Base-by-base conservation (phyloP, 108 stramenopile species). In the Bacterosira constricta region DNA sequence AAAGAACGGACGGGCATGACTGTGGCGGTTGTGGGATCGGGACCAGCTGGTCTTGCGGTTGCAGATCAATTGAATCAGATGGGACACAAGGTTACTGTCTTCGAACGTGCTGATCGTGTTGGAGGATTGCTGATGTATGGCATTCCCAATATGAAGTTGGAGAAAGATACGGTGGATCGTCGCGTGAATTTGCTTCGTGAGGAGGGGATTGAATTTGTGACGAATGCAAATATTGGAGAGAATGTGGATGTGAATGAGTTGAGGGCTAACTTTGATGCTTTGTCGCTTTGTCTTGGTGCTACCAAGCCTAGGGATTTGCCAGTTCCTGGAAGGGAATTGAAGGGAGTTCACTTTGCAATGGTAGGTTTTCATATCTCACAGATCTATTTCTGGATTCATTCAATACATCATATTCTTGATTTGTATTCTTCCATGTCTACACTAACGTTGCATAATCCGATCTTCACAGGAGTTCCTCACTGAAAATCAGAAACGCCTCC, bases 61-160 rank as follows among this genome's bases (percentile, higher is more conserved):
- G 97, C 97, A 8, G 97, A 98, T 81, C 83, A 90, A 61, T 85
- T 97, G 60, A 98, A 98, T 76, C 96, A 97, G 77, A 93, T 90
- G 93, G 97, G 98, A 45, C 97, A 98, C 84, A 97, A 94, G 76
- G 97, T 96, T 9, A 97, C 97, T 17, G 96, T 97, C 8, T 97
- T 90, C 67, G 93, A 94, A 79, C 90, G 97, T 20, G 92, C 94
- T 51, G 97, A 98, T 84, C 88, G 96, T 46, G 73, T 97, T 60
- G 97, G 97, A 26, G 97, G 96, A n/a, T 81, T 98, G 26, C 83
- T 98, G 62, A 97, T 96, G 94, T 98, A 97, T 72, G 97, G 97
- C 31, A 98, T 98, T 71, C 97, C 97, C 29, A 98, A 98, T 88
- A 97, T 96, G 96, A 98, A 98, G 77, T 86, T 98, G 47, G 96